These are phyloP conservation scores for Metschnikowia kunwiensis DNA, from an alignment of 805 yeast genomes.

Conservation along the genomic window DNA sequence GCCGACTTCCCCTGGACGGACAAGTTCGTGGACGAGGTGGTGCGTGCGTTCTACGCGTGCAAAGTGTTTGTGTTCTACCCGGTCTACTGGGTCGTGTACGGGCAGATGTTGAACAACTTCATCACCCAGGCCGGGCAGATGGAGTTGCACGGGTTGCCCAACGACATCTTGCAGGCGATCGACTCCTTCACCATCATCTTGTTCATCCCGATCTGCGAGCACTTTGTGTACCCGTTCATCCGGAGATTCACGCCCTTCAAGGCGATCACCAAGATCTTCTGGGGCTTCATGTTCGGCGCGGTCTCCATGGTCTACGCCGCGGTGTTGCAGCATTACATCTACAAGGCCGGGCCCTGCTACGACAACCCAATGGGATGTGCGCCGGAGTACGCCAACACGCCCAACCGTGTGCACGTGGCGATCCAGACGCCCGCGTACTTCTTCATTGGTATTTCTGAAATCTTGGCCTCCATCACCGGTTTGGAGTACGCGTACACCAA, in stretches of 20 bases:
- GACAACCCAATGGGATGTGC: constrained; percentile 57
- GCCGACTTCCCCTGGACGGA: constrained; percentile 58
- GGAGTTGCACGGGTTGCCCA: constrained; percentile 75
- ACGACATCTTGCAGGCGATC: constrained; percentile 72
- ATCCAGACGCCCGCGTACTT: constrained; percentile 72
- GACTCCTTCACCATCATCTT: constrained; percentile 73
- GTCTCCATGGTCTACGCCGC: constrained; percentile 73
- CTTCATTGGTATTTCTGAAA: constrained; percentile 71
- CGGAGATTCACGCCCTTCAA: constrained; percentile 52
- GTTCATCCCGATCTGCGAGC: constrained; percentile 69
- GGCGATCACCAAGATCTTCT: constrained; percentile 69
- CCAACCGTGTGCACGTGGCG: constrained; percentile 63
- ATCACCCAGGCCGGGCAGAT: constrained; percentile 71
- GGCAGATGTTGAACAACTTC: constrained; percentile 70
- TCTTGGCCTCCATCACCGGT: constrained; percentile 77
- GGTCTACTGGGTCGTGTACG: constrained; percentile 69
- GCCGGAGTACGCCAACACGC: constrained; percentile 33
- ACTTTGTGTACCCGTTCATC: constrained; percentile 47
- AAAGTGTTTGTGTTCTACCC: constrained; percentile 70
- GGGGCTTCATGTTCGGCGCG: constrained; percentile 66
- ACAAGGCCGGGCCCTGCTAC: constrained; percentile 71
- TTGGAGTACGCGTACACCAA: constrained; percentile 81
- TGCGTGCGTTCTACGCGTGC: constrained; percentile 64
- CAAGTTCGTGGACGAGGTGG: constrained; percentile 69
- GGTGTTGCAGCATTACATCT: constrained; percentile 67